These are phyloP conservation scores for Volvariella surrecta DNA, from an alignment of 1,284 basidiomycete species.

Conservation along the genomic window DNA sequence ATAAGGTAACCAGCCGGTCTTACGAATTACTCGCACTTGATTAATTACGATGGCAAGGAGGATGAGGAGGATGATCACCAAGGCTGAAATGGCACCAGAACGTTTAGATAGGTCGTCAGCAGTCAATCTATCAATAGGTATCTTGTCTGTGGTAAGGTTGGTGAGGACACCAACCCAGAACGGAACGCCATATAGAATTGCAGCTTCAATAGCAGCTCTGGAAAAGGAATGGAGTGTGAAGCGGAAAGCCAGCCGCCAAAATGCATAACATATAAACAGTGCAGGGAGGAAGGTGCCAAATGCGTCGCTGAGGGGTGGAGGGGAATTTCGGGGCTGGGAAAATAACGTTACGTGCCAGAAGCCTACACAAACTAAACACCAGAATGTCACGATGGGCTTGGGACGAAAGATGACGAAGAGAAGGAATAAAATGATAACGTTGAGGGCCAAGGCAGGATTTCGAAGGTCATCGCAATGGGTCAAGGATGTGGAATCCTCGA, in stretches of 20 bases:
- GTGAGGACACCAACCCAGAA: constrained; percentile 77
- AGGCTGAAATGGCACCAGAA: constrained; percentile 63
- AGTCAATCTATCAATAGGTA: constrained; percentile 70
- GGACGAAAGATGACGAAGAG: constrained; percentile 73
- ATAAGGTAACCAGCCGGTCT: constrained; percentile 74
- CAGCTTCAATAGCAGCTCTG: constrained; percentile 62
- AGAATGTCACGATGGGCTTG: constrained; percentile 61
- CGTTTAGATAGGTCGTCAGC: constrained; percentile 61
- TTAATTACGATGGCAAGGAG: constrained; percentile 57
- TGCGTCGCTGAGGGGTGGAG: constrained; percentile 59
- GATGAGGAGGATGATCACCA: constrained; percentile 65
- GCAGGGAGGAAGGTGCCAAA: constrained; percentile 75
- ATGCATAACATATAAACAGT: constrained; percentile 72
- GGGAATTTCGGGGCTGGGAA: constrained; percentile 65
- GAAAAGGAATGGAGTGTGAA: constrained; percentile 69
- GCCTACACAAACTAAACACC: constrained; percentile 77
- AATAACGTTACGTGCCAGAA: constrained; percentile 84
- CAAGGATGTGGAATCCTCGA: constrained; percentile 29
- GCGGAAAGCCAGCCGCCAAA: constrained; percentile 73
- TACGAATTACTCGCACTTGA: constrained; percentile 77
- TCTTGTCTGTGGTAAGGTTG: constrained; percentile 56
- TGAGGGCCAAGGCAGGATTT: constrained; percentile 60
- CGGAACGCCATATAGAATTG: constrained; percentile 67
- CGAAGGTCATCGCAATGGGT: constrained; percentile 68
- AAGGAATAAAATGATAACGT: constrained; percentile 55